Conservation (phyloP, 75 land plant species). For the Azolla pinnata region DNA sequence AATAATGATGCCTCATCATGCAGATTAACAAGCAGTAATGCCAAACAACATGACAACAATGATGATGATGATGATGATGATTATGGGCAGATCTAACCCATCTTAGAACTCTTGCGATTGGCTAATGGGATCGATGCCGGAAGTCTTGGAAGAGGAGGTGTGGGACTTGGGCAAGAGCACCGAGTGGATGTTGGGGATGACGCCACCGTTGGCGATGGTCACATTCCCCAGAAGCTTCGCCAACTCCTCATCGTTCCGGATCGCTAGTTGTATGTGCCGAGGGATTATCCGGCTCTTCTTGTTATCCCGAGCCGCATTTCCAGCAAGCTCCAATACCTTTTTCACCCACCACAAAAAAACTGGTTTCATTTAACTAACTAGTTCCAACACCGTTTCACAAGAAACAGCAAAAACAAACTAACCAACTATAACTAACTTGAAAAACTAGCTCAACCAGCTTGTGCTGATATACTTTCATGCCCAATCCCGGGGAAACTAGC, state of each 20-base stretch:
- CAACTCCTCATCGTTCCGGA: constrained; percentile 15
- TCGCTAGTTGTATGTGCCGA: constrained; percentile 12
- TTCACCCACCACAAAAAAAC: background rate
- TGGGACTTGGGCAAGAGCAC: constrained; percentile 9
- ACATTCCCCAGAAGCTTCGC: constrained; percentile 13
- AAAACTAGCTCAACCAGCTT: too few species aligned
- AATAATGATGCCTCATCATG: too few species aligned
- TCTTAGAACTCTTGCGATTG: background rate
- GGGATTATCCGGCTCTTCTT: constrained; percentile 12
- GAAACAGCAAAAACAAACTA: background rate
- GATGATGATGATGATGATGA: too few species aligned
- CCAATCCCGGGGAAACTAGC: too few species aligned
- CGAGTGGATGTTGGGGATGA: constrained; percentile 11
- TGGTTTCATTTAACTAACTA: background rate
- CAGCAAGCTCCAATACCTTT: constrained; percentile 12
- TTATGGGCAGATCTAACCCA: too few species aligned
- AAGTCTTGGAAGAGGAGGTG: too few species aligned
- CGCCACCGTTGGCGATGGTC: constrained; percentile 12
- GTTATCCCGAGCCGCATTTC: constrained; percentile 14
- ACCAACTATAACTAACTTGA: too few species aligned
- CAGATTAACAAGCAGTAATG: too few species aligned
- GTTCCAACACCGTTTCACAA: background rate
- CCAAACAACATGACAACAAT: too few species aligned
- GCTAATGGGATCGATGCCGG: background rate
- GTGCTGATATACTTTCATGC: too few species aligned